Base-by-base conservation (phyloP, 495 filamentous ascomycete species). In the Penicillium coffeae region DNA sequence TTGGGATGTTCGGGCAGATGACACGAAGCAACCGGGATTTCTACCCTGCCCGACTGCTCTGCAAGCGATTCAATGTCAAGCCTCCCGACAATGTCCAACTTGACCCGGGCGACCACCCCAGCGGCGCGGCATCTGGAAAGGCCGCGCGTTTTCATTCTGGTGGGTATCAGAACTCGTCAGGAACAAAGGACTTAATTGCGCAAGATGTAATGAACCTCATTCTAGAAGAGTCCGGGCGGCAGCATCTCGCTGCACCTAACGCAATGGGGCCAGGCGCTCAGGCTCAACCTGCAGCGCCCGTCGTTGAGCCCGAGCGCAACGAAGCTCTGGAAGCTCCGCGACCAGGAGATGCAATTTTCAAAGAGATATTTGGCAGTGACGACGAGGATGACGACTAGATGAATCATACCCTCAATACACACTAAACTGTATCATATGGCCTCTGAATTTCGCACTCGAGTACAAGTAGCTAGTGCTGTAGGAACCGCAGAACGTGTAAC, bases 1-100 rank as follows among this genome's bases (percentile, higher is more conserved):
- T 96, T 55, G 90, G 90, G 20, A 95, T 97, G 90, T 97, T 88
- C 65, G 93, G 93, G 0, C 77, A 82, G 1, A 77, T 96, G 81
- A 98, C 93, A 2, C 73, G 93, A 38, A 81, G 74, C 6, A 71
- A 74, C 1, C 50, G 78, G n/a, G 77, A 83, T 5, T 96, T 95
- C 59, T 86, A 83, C 60, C 93, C 94, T 10, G 82, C 86, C 8
- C 75, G 90, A 42, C 65, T 98, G 35, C 65, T 98, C 22, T 97
- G 93, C 70, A 98, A 98, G 67, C 76, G 93, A 15, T 96, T 97
- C 57, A 88, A 89, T 55, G 83, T 97, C 10, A 81, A 79, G 55
- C 84, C 87, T 0, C 89, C 90, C 0, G 76, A 75, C 9, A 80
- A 89, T 71, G 85, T 88, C 13, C 78, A 80, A 48, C 65, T 75